phyloP scores from a whole-genome alignment of 208 protist species.

The Entamoeba dispar region DNA sequence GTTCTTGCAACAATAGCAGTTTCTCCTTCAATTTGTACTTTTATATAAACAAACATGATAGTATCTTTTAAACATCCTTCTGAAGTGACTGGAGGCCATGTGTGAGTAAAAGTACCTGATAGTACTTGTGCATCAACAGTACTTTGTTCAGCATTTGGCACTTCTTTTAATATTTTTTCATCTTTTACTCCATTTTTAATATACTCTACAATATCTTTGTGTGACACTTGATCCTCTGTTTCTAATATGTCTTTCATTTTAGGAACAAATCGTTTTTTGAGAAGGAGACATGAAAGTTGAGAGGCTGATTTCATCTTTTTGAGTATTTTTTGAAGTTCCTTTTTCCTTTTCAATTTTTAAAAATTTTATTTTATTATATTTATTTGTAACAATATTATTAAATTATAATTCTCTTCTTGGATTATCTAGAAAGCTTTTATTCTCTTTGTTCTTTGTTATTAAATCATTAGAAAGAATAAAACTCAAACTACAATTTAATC shows the following conservation, averaged over 20 bases:
- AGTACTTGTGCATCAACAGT: background rate
- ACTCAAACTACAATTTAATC: too few species aligned
- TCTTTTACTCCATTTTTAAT: background rate
- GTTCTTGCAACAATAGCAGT: background rate
- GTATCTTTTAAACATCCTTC: background rate
- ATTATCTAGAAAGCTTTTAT: too few species aligned
- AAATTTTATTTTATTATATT: too few species aligned
- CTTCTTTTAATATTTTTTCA: background rate
- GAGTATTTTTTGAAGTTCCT: background rate
- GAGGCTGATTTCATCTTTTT: background rate
- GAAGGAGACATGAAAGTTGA: background rate
- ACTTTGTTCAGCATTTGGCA: background rate
- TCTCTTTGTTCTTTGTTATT: too few species aligned
- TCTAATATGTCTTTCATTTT: background rate
- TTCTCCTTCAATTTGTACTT: background rate
- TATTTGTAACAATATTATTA: too few species aligned
- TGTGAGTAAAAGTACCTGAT: background rate
- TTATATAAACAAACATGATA: background rate
- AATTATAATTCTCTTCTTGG: too few species aligned
- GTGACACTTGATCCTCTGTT: background rate
- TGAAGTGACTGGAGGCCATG: background rate
- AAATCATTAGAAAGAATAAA: too few species aligned
- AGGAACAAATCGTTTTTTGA: background rate
- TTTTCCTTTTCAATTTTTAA: too few species aligned
- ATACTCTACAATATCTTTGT: background rate